Evolutionary conservation across 495 filamentous ascomycete genomes (phyloP).

Genomic region (Hypoxylon rickii): DNA sequence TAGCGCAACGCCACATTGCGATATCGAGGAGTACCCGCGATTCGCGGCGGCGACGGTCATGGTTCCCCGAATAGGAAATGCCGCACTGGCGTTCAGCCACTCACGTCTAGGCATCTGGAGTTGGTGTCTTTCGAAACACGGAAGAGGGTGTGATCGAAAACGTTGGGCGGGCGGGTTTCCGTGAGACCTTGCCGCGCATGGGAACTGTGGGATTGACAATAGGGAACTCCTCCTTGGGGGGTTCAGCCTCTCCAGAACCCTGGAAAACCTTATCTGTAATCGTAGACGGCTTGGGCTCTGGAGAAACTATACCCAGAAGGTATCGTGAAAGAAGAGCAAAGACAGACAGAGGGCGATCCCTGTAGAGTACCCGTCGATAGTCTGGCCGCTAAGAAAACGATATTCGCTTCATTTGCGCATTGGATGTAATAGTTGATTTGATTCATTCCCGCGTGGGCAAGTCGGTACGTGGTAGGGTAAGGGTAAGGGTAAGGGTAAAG

Average conservation of each 20-base stretch:
- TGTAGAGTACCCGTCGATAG: constrained; percentile 26
- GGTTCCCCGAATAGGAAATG: background rate
- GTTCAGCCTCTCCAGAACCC: constrained; percentile 13
- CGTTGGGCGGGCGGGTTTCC: background rate
- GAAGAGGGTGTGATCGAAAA: background rate
- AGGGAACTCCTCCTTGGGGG: background rate
- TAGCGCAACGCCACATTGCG: background rate
- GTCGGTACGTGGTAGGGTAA: too few species aligned
- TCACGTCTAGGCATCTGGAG: background rate
- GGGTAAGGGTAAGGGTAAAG: too few species aligned
- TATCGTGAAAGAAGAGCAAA: constrained; percentile 13
- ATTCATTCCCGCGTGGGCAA: too few species aligned
- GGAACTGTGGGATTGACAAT: background rate
- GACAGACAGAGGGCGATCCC: constrained; percentile 17
- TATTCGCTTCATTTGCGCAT: too few species aligned
- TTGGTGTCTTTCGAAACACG: background rate
- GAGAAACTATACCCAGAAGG: too few species aligned
- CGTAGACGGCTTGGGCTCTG: too few species aligned
- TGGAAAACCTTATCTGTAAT: constrained; percentile 22
- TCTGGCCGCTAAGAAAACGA: constrained; percentile 18
- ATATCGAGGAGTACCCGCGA: background rate
- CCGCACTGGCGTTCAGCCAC: background rate
- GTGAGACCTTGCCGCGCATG: background rate
- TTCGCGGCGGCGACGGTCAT: background rate
- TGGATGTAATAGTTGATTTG: too few species aligned